These are phyloP conservation scores for Ceratobasidium sp. DNA, from an alignment of 1,284 basidiomycete genomes.

Conservation along the genomic window DNA sequence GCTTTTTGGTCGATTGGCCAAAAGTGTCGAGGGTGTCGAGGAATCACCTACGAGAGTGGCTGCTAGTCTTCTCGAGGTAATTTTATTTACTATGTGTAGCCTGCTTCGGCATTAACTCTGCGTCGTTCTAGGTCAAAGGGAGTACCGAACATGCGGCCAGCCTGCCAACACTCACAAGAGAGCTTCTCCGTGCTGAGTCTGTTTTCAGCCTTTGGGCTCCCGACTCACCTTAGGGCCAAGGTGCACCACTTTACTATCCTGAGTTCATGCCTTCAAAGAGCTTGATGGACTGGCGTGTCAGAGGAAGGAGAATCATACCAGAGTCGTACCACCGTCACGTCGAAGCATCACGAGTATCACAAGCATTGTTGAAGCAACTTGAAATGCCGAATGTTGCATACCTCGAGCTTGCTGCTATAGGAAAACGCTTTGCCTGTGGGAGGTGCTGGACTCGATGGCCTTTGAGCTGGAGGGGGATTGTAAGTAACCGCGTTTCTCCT, in stretches of 20 bases:
- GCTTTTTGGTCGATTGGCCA: neutral
- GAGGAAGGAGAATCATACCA: neutral
- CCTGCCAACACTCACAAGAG: neutral
- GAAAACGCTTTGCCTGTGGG: neutral
- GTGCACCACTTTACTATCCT: neutral
- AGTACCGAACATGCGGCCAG: neutral
- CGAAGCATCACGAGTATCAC: neutral
- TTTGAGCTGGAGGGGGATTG: conserved; percentile 2
- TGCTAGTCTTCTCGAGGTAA: neutral
- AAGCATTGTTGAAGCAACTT: neutral
- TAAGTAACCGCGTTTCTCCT: no score
- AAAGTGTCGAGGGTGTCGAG: neutral
- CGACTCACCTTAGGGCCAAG: neutral
- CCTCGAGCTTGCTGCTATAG: neutral
- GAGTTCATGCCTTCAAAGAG: neutral
- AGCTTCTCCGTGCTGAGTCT: conserved; percentile 9
- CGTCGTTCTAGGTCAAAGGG: conserved; percentile 4
- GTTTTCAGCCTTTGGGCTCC: neutral
- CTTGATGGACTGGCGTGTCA: no score
- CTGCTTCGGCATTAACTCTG: neutral
- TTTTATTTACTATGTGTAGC: neutral
- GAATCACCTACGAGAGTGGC: no score
- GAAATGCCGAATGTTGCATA: conserved; percentile 9
- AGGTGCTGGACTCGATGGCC: neutral
- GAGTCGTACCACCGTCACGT: neutral